Base-by-base conservation (phyloP, 495 filamentous ascomycete species). In the Talaromyces thailandensis region DNA sequence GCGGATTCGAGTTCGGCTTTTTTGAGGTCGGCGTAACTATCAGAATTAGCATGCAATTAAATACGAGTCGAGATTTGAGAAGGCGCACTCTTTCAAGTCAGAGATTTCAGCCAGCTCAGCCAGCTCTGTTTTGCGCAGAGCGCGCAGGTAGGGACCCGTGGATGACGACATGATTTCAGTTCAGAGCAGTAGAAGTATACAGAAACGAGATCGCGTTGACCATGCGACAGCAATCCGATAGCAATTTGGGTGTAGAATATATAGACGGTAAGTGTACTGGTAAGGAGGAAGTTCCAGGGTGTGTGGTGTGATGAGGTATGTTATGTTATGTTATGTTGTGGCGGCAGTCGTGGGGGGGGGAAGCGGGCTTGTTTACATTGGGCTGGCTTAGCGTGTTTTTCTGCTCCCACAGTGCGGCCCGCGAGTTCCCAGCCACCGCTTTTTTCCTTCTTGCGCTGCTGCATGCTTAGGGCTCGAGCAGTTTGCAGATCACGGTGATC, bases 71-170 rank as follows among this genome's bases (percentile, higher is more conserved):
- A 35, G 31, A 9, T 31, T 12, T 35, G 9, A 8, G 12, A 11
- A 11, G 31, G 71, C 84, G 66, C 82, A 93, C 91, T 88, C 83
- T 68, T 82, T 81, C 43, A 96, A 74, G 26, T 89, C 88, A 61
- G 91, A 86, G 35, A 83, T 74, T 51, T 89, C 79, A 56, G 90
- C 90, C 52, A 96, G 79, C 65, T 92, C 87, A 40, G 83, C 65
- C 56, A 98, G 83, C 64, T 93, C 90, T 62, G 78, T 78, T 78
- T 97, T 98, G 75, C 88, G 87, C 81, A 95, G 88, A 70, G 86
- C 85, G 66, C 86, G 84, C 67, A 97, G 81, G 86, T 88, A 98
- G 66, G 86, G 84, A 35, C 28, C 55, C n/a, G 59, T 32, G 53
- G 81, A 75, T 64, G 72, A 71, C 37, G 84, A 80, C 84, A 88